Base-by-base conservation (phyloP, 1,139 yeast genomes). In the Candida pseudocylindracea region DNA sequence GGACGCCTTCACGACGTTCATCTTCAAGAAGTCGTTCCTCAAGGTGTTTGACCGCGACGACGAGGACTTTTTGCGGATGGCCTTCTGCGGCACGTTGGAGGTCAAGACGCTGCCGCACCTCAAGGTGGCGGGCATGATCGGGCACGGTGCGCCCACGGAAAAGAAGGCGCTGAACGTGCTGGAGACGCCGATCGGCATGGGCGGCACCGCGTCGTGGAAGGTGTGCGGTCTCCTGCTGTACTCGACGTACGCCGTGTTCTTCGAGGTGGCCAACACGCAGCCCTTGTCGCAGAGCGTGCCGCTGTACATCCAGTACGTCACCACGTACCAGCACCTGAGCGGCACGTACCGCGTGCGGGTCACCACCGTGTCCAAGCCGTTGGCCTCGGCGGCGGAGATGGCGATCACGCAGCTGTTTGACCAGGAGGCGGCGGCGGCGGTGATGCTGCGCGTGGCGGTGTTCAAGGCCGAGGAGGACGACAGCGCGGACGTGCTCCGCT, bases 381-480 rank as follows among this genome's bases (percentile, higher is more conserved):
- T 74, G 45, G 20, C 20, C 4, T 6, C 20, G 20, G 20, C 20
- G 20, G 20, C 20, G 20, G 20, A 15, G 20, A 25, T 25, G 26
- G 48, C 57, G n/a, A 55, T 61, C 43, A 60, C 72, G 20, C 63
- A 59, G 42, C 60, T 91, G n/a, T 88, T 88, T 52, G 99, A 88
- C 54, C 98, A 91, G 58, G 98, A 88, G 53, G 95, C 96, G 12
- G 95, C 98, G 9, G 94, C 96, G 8, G 96, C 85, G 1, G 62
- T 88, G 41, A 80, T 85, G 83, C 78, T 96, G 1, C 67, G 98
- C 50, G 73, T 88, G 36, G 92, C 95, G 5, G 83, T 88, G 34
- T 78, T 68, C 62, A 88, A 79, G 57, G 72, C 88, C 31, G 85
- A 88, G 55, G 78, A 70, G 43, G 67, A 60, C 38, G 67, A 61